Base-by-base conservation (phyloP, 495 filamentous ascomycete species). In the Trichoderma parareesei region DNA sequence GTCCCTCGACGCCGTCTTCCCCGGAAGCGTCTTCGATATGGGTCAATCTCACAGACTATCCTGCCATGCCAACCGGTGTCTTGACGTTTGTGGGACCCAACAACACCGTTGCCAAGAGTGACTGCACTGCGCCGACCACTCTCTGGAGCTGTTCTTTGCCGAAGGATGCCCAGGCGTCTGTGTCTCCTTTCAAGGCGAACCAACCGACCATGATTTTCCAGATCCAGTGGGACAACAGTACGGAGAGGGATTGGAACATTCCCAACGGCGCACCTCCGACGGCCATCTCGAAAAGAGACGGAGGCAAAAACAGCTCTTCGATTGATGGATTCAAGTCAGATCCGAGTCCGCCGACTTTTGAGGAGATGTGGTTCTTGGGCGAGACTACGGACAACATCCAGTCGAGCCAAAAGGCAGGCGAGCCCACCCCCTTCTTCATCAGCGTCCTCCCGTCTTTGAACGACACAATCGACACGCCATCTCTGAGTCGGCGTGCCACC, bases 101-200 rank as follows among this genome's bases (percentile, higher is more conserved):
- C 42, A 77, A 85, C 43, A 78, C 82, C 1, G 71, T 78, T 1
- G 75, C 83, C 13, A 80, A 81, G 20, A 83, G 85, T 4, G 84
- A 81, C 5, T 97, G 92, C 67, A 84, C 92, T 35, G 75, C 76
- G 18, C 88, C 90, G 5, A 71, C 83, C 0, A 88, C 87, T 0
- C 72, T 92, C 49, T 97, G 92, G 92, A 92, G 86, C 70, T 97
- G 92, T 69, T 82, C 85, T 10, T 68, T 94, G 11, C 92, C 92
- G 9, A 90, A 91, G 69, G 89, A 90, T 69, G 71, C 89, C 53
- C 87, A 91, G 44, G 73, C 78, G 7, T 77, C 76, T 8, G 84
- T 85, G 55, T 73, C 80, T 9, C 87, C 87, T 0, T 88, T 86
- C 69, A 71, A 74, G 18, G 77, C 86, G 1, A 78, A 85, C 69